Base-by-base conservation (phyloP, 495 filamentous ascomycete genomes). In the Clohesyomyces aquaticus region DNA sequence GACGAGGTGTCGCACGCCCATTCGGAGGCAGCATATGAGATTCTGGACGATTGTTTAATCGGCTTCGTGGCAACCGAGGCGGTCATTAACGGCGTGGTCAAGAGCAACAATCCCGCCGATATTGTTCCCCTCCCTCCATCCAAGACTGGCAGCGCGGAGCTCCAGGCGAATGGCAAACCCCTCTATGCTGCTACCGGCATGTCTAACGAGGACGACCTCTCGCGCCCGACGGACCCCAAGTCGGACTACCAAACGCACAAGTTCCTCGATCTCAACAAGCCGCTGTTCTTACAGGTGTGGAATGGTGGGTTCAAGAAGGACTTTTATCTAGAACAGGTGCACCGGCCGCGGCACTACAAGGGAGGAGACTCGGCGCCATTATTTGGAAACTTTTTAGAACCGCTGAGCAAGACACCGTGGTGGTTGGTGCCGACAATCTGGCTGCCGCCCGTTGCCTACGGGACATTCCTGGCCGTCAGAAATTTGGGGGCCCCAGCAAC, bases 351-450 rank as follows among this genome's bases (percentile, higher is more conserved):
- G 58, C 91, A 98, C 78, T 98, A 97, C 82, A 92, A 85, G 69
- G 91, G 91, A 54, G 94, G 94, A 42, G 85, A 86, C 59, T 96
- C 92, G 4, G 94, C 95, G 28, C 95, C 94, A 6, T 76, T 99
- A 27, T 99, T 99, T 76, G 95, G 95, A 43, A 99, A 99, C 76
- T 94, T 98, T 77, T 81, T 99, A 11, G 95, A 99, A 76, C 95
- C 95, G 6, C 78, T 99, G 25, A 91, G 88, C 75, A 89, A 92
- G 78, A 98, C 95, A 8, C 83, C 93, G 4, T 98, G 93, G 92
- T 98, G 87, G 84, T 72, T 94, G 46, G 82, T 98, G 14, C 95
- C 95, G 11, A 78, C 82, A 0, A 43, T 96, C 9, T 99, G 95
- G 95, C 71, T 93, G n/a, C 95, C 95, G 19, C 79, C 77, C 11